Base-by-base conservation (phyloP, 208 protist genomes). In the Wallacemonas collosoma region DNA sequence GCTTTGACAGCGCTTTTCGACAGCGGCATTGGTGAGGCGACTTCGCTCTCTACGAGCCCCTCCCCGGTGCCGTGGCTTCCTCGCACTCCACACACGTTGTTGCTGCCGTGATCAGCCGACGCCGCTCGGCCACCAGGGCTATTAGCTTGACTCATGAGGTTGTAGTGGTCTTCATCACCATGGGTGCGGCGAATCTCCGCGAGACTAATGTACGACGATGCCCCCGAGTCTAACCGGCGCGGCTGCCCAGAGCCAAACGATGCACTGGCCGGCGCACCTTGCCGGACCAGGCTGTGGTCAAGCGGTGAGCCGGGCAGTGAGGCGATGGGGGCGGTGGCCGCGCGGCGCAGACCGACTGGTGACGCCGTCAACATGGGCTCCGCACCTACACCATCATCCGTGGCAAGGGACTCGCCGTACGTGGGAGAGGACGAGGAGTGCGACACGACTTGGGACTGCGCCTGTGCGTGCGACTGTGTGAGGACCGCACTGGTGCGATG, bases 151-250 rank as follows among this genome's bases (percentile, higher is more conserved):
- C 26, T 26, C 26, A 12, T 57, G 26, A 40, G 26, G 47, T 40
- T 15, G 48, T 57, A 57, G 17, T 68, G 17, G 36, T 57, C 63
- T 26, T 57, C 63, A 36, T 68, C 63, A 5, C 48, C 63, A 11
- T 68, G 48, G 6, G 48, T 57, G 63, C 50, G 50, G 47, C 63
- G 63, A 11, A 54, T 54, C 36, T 57, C 63, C 9, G 50, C 48
- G 12, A 57, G 36, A 35, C 44, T 68, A 36, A 54, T 57, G 63
- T 43, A 54, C 5, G 44, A 57, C 12, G 63, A 54, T 36, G 63
- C 44, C 4, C 5, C 12, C 47, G 50, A 65, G 40, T 65, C 60
- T 5, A 65, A n/a, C 8, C 60, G 60, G 8, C 60, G 60, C 60
- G 36, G 60, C 60, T 65, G 60, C 7, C 60, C 60, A 8, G 40